Evolutionary conservation across 2,329 filamentous ascomycete genomes (phyloP), one percentile per base, ranked within the genome.

Genomic region (Ceratocystis destructans): DNA sequence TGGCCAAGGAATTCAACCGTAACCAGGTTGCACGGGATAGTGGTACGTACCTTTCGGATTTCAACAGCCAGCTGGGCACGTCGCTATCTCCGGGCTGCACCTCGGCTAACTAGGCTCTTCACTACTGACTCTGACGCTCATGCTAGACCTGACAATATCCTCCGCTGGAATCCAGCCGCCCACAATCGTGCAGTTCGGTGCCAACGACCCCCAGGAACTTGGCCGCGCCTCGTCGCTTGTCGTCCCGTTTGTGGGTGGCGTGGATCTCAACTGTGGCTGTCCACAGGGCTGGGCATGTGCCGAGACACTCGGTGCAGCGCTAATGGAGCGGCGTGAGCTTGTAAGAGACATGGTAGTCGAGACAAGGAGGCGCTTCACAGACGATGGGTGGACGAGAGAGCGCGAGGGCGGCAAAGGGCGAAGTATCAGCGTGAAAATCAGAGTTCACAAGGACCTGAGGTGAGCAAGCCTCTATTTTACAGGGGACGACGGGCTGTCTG

Each of bases 251-350:
- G 82, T 83, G 64, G 81, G 80, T 70, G 87, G 87, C 69, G 80
- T 89, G 2, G 85, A 89, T 71, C 77, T 89, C 50, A 89, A 89
- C 75, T 89, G 87, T 73, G 87, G 87, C 10, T 89, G 87, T 71
- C 87, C 87, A 6, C 87, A 89, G 74, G 82, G 82, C 5, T 89
- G 87, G 87, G 86, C 87, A 0, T 87, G 87, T 71, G 82, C 85
- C 53, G 84, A 86, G 73, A 83, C 79, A 0, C 78, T 89, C 2
- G 87, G 87, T 4, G 87, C 86, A 3, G 84, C 84, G n/a, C 76
- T 89, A 44, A 88, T 89, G 85, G 79, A 83, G 57, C 76, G 79
- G 62, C 81, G 84, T 7, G 82, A 84, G 69, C 77, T 87, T 2
- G 86, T 89, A n/a, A 79, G 82, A 2, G 81, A 83, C 68, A 87